Evolutionary conservation across 176 grass and related monocot genomes (phyloP).

Genomic region (Ananas comosus): DNA sequence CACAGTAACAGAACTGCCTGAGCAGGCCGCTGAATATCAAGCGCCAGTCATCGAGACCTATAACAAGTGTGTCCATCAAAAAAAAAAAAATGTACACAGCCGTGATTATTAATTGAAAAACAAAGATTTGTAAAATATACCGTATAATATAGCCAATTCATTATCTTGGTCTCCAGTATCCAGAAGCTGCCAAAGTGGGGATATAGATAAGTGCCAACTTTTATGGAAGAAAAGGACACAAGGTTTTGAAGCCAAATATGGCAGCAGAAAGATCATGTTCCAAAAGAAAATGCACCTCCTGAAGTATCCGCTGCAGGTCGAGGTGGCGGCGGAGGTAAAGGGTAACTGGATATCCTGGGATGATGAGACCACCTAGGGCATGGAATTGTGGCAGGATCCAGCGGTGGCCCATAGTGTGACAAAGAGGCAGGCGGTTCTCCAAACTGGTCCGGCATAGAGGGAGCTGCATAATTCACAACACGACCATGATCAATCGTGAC

Average conservation of each 20-base stretch:
- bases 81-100: neutral
- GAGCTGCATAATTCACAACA: conserved; percentile 27
- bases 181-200: conserved; percentile 31
- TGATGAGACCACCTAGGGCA: conserved; percentile 59
- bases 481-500: neutral
- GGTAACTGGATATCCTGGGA: conserved; percentile 48
- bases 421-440: conserved; percentile 36
- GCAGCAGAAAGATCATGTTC: neutral
- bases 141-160: conserved; percentile 8
- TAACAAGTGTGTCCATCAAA: neutral
- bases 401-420: conserved; percentile 34
- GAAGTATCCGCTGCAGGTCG: conserved; percentile 49
- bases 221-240: neutral
- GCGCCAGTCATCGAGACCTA: conserved; percentile 23
- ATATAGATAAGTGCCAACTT: neutral
- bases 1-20: conserved; percentile 10
- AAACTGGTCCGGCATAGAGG: conserved; percentile 35
- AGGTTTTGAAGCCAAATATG: neutral
- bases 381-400: conserved; percentile 45
- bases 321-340: conserved; percentile 27
- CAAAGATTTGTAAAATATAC: conserved; percentile 11
- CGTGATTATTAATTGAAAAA: neutral
- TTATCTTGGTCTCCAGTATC: conserved; percentile 54
- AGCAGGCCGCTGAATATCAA: conserved; percentile 15
- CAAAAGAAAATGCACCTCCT: conserved; percentile 33